Base-by-base conservation (phyloP, 169 alveolate species). In the Plasmodium adleri region DNA sequence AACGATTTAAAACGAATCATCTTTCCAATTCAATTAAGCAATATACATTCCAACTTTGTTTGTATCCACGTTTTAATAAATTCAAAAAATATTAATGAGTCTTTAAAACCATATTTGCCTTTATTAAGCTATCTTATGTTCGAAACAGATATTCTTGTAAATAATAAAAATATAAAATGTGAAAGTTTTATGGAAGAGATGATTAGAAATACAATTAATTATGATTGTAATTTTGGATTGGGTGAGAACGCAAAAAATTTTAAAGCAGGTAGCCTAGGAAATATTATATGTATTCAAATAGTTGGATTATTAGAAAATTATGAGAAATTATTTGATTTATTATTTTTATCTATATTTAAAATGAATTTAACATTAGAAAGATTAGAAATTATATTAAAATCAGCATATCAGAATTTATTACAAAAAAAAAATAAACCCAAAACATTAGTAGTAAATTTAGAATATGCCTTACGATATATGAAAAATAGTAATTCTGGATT, bases 41-140 rank as follows among this genome's bases (percentile, higher is more conserved):
- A 92, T 39, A 92, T 92, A 5, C 78, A 88, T 13, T 91, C 95
- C 2, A 94, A 94, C 39, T 94, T 94, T 56, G 96, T 94, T 8
- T 63, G 91, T 1, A 43, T 94, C n/a, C 72, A 72, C 49, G 88
- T 94, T 50, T 17, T 94, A 26, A 67, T 94, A 6, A 89, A 93
- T 47, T 88, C 94, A 4, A 62, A 47, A 32, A 71, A 71, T 7
- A 72, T 90, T 47, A 74, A 45, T 7, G 68, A 71, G 0, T 86
- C 58, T 28, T 76, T 74, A 47, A 60, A 72, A 50, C 93, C 90
- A 67, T 90, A 92, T 52, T 72, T 94, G 6, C 88, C 93, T 15
- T 58, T 94, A 5, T 54, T 94, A 54, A 87, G 94, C 47, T 88
- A 73, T 24, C 54, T 94, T 17, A 39, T 94, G 12, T 94, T 94